These are phyloP conservation scores for Microdochium bolleyi DNA, from an alignment of 2,329 filamentous ascomycete genomes.

Conservation along the genomic window DNA sequence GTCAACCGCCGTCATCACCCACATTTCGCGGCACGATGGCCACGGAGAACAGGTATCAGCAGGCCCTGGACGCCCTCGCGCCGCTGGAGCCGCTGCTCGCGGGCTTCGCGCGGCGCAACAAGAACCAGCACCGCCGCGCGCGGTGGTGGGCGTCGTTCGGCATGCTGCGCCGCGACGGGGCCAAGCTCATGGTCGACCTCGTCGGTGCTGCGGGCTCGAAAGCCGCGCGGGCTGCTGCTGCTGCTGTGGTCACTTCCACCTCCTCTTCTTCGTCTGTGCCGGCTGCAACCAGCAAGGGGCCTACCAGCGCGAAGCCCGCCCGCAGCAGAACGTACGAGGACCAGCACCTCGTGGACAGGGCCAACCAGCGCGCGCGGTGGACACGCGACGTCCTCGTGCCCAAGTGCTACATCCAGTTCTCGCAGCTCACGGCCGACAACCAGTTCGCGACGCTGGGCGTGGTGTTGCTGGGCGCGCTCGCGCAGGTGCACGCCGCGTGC, in stretches of 20 bases:
- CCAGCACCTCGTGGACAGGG: constrained; percentile 2
- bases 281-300: constrained; percentile 2
- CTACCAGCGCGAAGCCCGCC: constrained; percentile 2
- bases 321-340: constrained; percentile 10
- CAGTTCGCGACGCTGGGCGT: constrained; percentile 68
- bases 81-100: constrained; percentile 51
- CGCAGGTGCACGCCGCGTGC: constrained; percentile 43
- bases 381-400: constrained; percentile 29
- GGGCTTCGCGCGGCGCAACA: constrained; percentile 74
- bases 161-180: constrained; percentile 60
- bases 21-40: too few relatives aligned
- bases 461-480: constrained; percentile 57
- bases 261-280: neutral
- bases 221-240: neutral
- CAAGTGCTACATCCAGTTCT: constrained; percentile 51
- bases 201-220: constrained; percentile 13
- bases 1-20: neutral
- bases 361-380: constrained; percentile 24
- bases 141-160: constrained; percentile 75
- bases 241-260: neutral
- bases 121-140: constrained; percentile 77
- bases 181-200: constrained; percentile 38
- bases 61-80: constrained; percentile 21
- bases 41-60: constrained; percentile 1
- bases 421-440: constrained; percentile 60